Percentiles rank a stretch among this genome's conserved stretches.
phyloP scores from a whole-genome alignment of 345 rosid genomes.

The Melastoma malabathricum region DNA sequence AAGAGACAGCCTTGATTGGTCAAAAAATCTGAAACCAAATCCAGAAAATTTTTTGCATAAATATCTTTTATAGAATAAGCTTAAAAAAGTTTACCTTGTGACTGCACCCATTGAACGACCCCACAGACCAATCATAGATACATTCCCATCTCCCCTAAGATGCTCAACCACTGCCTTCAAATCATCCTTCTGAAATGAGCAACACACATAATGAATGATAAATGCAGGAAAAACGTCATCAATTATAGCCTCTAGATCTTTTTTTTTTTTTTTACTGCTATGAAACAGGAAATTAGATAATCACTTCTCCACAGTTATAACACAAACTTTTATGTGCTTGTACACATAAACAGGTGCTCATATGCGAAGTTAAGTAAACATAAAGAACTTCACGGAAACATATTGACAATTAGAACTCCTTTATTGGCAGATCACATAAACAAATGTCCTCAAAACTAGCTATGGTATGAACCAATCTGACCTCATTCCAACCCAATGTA shows the following conservation, averaged over 20 bases:
- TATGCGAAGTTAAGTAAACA: no score
- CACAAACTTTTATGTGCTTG: no score
- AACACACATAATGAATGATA: conserved; percentile 4
- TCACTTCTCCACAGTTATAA: no score
- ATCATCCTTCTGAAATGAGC: conserved; percentile 28
- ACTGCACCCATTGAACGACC: conserved; percentile 50
- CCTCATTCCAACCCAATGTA: conserved; percentile 37
- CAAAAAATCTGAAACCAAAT: neutral
- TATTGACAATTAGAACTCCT: no score
- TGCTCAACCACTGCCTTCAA: conserved; percentile 32
- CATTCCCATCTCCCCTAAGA: conserved; percentile 28
- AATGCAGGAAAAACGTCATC: neutral
- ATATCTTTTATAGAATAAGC: no score
- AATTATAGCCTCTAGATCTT: neutral
- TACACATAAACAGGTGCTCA: no score
- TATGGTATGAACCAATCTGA: conserved; percentile 6
- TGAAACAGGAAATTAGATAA: neutral
- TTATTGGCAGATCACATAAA: neutral
- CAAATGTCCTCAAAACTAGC: neutral
- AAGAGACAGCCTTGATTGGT: neutral
- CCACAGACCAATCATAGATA: conserved; percentile 37
- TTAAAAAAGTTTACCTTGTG: conserved; percentile 19
- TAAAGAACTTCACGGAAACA: no score
- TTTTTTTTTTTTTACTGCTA: neutral
- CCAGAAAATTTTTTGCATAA: neutral